Base-by-base conservation (phyloP, 225 moss, liverwort and hornwort species). In the Takakia lepidozioides region DNA sequence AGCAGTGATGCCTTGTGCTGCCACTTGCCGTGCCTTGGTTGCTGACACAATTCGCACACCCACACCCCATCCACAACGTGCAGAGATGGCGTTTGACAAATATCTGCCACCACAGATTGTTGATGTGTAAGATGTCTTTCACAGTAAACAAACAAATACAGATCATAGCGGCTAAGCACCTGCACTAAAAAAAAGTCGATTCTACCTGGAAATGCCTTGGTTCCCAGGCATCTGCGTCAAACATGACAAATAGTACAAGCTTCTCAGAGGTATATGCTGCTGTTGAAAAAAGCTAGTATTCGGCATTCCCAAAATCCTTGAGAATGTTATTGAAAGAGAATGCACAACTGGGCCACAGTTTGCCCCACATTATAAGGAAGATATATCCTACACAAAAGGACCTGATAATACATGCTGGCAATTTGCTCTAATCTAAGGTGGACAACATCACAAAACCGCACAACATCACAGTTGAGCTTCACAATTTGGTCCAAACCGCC, bases 1-100 rank as follows among this genome's bases (percentile, higher is more conserved):
- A 74, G 80, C 38, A 74, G 66, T 50, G 80, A 70, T 30, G 74
- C 70, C 51, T 74, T 80, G 36, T 74, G 61, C 2, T 63, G 64
- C 32, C 80, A 67, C 57, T 74, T 80, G 16, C 80, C 80, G 11
- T 70, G 70, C 44, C 60, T 60, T 51, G 16, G 60, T 25, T 52
- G 60, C 11, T 39, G 14, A 34, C 80, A 80, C 32, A 67, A 67
- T 18, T 70, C 80, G 29, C 80, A 80, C 25, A 74, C 62, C 27
- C 70, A 64, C 66, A 74, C 60, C 18, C 80, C 80, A 25, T 70
- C 80, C 42, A 80, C 59, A 28, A 54, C 59, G 44, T 70, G 70
- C 37, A 80, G 70, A 36, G 58, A 50, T 46, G 55, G 38, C 14
- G 74, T 74, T 37, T 71, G 70, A 58, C 70, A 70, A 58, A 63